phyloP scores from a whole-genome alignment of 768 basidiomycete genomes.

The Panus rudis region DNA sequence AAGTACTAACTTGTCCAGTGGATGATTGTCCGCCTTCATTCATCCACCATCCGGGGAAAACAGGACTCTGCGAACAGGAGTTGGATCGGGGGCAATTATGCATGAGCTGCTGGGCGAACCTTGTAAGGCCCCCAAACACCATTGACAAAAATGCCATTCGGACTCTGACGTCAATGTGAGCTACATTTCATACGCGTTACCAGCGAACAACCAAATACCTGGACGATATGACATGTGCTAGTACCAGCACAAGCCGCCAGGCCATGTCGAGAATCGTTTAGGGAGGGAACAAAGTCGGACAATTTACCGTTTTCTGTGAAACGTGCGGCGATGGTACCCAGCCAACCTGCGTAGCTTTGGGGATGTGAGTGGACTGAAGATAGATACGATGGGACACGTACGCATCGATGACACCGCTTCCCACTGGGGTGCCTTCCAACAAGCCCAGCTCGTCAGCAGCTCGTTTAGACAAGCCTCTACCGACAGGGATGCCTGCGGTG shows the following conservation, averaged over 20 bases:
- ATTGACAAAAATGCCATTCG: constrained; percentile 75
- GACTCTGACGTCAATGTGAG: constrained; percentile 44
- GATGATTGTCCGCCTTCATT: constrained; percentile 99
- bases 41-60: constrained; percentile 98
- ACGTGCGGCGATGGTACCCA: constrained; percentile 88
- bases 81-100: constrained; percentile 2
- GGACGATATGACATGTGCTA: constrained; percentile 92
- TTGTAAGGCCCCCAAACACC: constrained; percentile 93
- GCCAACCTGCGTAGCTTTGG: constrained; percentile 85
- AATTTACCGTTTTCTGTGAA: constrained; percentile 43
- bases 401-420: constrained; percentile 95
- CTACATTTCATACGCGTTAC: too few species aligned
- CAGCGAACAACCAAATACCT: constrained; percentile 38
- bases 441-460: constrained; percentile 87
- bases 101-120: constrained; percentile 28
- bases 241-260: constrained; percentile 94
- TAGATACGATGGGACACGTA: constrained; percentile 29
- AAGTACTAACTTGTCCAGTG: constrained; percentile 71
- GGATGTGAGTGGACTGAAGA: constrained; percentile 5
- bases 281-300: constrained; percentile 45
- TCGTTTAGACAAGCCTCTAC: constrained; percentile 65
- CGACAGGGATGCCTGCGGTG: constrained; percentile 83
- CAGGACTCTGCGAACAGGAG: constrained; percentile 51
- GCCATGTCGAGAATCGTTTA: constrained; percentile 74
- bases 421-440: constrained; percentile 81